Percentiles rank a stretch among this genome's conserved stretches.
phyloP scores from a whole-genome alignment of 768 basidiomycete genomes.

The Cyathus striatus region DNA sequence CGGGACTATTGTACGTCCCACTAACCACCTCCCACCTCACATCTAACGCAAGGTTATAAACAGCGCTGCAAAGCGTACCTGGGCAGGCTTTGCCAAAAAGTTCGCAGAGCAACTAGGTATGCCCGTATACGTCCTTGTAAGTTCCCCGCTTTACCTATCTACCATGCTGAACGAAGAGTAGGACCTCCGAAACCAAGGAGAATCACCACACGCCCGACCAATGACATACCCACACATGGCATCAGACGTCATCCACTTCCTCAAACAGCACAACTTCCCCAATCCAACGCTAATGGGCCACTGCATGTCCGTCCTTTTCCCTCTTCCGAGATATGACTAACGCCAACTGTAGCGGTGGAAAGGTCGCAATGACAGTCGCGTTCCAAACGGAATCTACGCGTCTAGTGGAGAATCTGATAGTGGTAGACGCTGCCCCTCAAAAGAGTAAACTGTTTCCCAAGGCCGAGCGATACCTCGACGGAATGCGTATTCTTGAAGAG shows the following conservation, averaged over 20 bases:
- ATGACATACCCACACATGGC: constrained; percentile 78
- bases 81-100: constrained; percentile 68
- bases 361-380: constrained; percentile 67
- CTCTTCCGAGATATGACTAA: neutral
- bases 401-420: constrained; percentile 50
- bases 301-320: constrained; percentile 83
- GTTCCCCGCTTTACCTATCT: neutral
- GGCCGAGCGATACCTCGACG: constrained; percentile 58
- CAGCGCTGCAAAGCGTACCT: constrained; percentile 84
- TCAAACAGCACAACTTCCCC: constrained; percentile 42
- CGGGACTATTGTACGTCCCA: constrained; percentile 52
- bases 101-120: constrained; percentile 54
- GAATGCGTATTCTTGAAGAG: constrained; percentile 66
- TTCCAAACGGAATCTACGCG: constrained; percentile 33
- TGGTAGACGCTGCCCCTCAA: constrained; percentile 75
- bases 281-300: constrained; percentile 77
- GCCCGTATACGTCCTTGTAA: constrained; percentile 63
- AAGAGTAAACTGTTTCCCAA: constrained; percentile 49
- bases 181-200: constrained; percentile 78
- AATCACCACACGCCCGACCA: constrained; percentile 64
- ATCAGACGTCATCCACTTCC: constrained; percentile 66
- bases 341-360: constrained; percentile 63
- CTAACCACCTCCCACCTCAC: neutral
- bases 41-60: neutral
- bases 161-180: neutral